Evolutionary conservation across 2,329 filamentous ascomycete genomes (phyloP), one percentile per base, ranked within the genome.

Genomic region (Trichoderma asperellum): DNA sequence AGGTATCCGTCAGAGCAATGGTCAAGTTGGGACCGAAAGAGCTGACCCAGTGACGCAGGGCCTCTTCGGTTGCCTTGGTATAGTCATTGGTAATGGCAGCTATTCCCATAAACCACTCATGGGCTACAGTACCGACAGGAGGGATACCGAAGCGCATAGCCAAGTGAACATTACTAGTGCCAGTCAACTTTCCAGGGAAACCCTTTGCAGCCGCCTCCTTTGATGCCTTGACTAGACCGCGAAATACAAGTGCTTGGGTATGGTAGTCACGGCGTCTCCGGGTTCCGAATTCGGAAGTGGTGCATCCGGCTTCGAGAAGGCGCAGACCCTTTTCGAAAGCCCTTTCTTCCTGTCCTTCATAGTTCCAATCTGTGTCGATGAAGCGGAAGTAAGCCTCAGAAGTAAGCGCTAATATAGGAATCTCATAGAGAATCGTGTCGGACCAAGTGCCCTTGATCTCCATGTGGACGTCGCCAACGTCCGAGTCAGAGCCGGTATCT

Each of bases 61-160:
- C 94, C 72, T 91, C 86, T 78, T 97, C 93, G 47, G 94, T 97
- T 3, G 96, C 94, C 71, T 87, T 85, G 74, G 89, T 87, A 77
- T 99, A 99, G 80, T 97, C 88, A 72, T 93, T 87, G 5, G 91
- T 92, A 74, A 97, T 93, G 49, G 96, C 94, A 0, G 96, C 96
- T 72, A 97, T 95, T 53, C 93, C 94, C 96, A 99, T 99, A 83
- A 97, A 98, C 96, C 96, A 99, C 81, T 99, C 96, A 77, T 99
- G 96, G 0, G 96, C 96, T 2, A 89, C 87, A 0, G 96, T 99
- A 5, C 96, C 96, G 14, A 98, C 88, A 0, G 96, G 94, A 4
- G 89, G 83, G 57, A 97, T 88, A 56, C 89, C 89, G 80, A 97
- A 95, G 75, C 93, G 91, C 93, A 97, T 97, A 12, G 96, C 96